Percentiles rank a stretch among this genome's conserved stretches.
Evolutionary conservation across 768 basidiomycete genomes (phyloP).

Genomic region (Tricholoma furcatifolium): DNA sequence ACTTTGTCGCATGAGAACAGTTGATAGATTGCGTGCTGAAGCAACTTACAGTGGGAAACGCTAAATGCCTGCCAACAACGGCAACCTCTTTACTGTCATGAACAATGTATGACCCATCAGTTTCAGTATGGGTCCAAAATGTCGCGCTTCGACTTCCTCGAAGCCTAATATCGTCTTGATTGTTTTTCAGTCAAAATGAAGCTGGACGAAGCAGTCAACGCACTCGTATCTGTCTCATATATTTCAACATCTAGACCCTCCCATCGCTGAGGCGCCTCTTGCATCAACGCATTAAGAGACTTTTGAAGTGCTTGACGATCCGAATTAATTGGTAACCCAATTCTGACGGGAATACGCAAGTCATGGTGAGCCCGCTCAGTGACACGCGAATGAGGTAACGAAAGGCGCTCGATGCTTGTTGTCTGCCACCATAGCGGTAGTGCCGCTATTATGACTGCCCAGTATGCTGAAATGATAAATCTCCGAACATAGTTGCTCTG

Average conservation of each 20-base stretch:
- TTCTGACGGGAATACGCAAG: slow-evolving; percentile 45
- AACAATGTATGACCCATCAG: slow-evolving; percentile 23
- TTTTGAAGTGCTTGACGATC: slow-evolving; percentile 20
- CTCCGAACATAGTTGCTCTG: slow-evolving; percentile 51
- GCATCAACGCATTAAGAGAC: slow-evolving; percentile 23
- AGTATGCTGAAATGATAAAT: slow-evolving; percentile 72
- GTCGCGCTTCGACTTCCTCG: slow-evolving; percentile 4
- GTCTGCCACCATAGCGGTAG: slow-evolving; percentile 93
- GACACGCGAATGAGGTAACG: slow-evolving; percentile 66
- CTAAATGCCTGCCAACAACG: slow-evolving; percentile 27
- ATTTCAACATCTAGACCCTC: slow-evolving; percentile 41
- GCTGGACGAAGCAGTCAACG: not conserved
- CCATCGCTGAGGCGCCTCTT: slow-evolving; percentile 33
- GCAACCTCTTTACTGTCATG: slow-evolving; percentile 14
- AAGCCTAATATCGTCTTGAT: not conserved
- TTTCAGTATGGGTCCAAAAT: not conserved
- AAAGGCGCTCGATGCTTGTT: slow-evolving; percentile 84
- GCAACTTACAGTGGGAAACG: slow-evolving; percentile 24
- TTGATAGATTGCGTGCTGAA: slow-evolving; percentile 18
- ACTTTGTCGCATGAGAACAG: not conserved
- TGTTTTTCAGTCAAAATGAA: not conserved
- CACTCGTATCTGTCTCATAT: slow-evolving; percentile 14
- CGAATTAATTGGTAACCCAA: slow-evolving; percentile 32
- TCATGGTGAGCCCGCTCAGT: slow-evolving; percentile 44
- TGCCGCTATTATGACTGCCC: slow-evolving; percentile 71